Base-by-base conservation (phyloP, 2,329 filamentous ascomycete species). In the Pleurostoma richardsiae region DNA sequence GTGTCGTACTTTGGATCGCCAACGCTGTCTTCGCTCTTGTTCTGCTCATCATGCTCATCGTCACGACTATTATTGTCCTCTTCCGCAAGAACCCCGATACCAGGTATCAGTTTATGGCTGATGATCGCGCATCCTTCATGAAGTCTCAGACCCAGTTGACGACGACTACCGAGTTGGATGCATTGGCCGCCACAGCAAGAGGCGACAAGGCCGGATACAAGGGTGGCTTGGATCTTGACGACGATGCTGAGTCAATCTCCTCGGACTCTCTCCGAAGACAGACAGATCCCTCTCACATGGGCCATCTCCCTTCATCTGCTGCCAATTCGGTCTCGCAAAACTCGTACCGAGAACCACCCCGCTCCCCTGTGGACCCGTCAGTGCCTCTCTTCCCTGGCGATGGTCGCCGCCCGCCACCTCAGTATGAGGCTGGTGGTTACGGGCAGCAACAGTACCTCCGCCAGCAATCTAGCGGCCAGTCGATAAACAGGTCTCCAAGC, bases 61-160 rank as follows among this genome's bases (percentile, higher is more conserved):
- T 90, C 56, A 83, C 86, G 6, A 90, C 87, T 4, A 71, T 56
- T 28, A 71, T 77, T 49, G 62, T 73, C 41, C 83, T 96, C 60
- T 82, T 90, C 64, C 88, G 89, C 51, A 95, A 95, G 79, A 95
- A 96, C 70, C 92, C 92, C 27, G 92, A 97, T 63, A 89, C 87
- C 39, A 85, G 91, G 51, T 97, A 97, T 69, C 90, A 96, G 68
- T 90, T 90, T 59, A 96, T 97, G 91, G 86, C 87, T 46, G 92
- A 97, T 60, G 92, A 97, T 67, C 86, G 92, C 58, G 90, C 89
- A 44, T 96, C 91, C 7, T 96, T 97, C 71, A 96, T 96, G 83
- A 96, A 96, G 74, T 96, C 90, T 10, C 88, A 94, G 66, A 88
- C 88, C 4, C 85, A 92, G 60, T 74, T 96, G 45, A 80, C 69